A percentile compares a stretch with the other conserved stretches of the same genome.
phyloP scores from a whole-genome alignment of 2,329 filamentous ascomycete genomes.

The Pestalotiopsis sp. region DNA sequence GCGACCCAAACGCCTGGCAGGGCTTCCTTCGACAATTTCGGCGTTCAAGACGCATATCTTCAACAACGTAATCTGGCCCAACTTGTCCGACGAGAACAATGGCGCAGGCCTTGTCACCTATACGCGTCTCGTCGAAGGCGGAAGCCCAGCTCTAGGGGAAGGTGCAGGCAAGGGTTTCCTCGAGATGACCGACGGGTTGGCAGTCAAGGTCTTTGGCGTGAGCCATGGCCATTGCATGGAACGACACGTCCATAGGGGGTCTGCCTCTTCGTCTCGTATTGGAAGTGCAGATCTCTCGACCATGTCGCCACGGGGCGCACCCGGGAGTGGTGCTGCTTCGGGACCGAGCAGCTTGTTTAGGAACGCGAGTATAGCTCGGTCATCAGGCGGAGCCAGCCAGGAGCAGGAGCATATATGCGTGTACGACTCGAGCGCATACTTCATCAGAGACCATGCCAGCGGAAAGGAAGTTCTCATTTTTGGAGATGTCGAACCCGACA shows the following conservation, averaged over 20 bases:
- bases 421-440: slow-evolving; percentile 90
- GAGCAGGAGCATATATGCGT: slow-evolving; percentile 63
- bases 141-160: slow-evolving; percentile 80
- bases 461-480: slow-evolving; percentile 86
- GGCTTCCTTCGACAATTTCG: slow-evolving; percentile 83
- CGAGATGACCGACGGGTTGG: slow-evolving; percentile 84
- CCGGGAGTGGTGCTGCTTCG: slow-evolving; percentile 26
- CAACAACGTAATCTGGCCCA: slow-evolving; percentile 98
- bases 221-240: slow-evolving; percentile 91
- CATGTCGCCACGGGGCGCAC: slow-evolving; percentile 23
- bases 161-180: slow-evolving; percentile 83
- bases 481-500: slow-evolving; percentile 93
- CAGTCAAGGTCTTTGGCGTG: slow-evolving; percentile 84
- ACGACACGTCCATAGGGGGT: slow-evolving; percentile 67
- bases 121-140: slow-evolving; percentile 84
- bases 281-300: slow-evolving; percentile 48
- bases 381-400: slow-evolving; percentile 16
- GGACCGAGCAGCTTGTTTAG: slow-evolving; percentile 27
- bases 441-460: slow-evolving; percentile 76
- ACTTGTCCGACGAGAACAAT: slow-evolving; percentile 93
- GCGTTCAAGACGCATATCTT: slow-evolving; percentile 95
- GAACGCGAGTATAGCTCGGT: slow-evolving; percentile 27
- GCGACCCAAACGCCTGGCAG: slow-evolving; percentile 83
- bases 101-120: slow-evolving; percentile 93
- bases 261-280: slow-evolving; percentile 51